phyloP scores from a whole-genome alignment of 371 early-diverging fungal genomes.

The Mucor piriformis region DNA sequence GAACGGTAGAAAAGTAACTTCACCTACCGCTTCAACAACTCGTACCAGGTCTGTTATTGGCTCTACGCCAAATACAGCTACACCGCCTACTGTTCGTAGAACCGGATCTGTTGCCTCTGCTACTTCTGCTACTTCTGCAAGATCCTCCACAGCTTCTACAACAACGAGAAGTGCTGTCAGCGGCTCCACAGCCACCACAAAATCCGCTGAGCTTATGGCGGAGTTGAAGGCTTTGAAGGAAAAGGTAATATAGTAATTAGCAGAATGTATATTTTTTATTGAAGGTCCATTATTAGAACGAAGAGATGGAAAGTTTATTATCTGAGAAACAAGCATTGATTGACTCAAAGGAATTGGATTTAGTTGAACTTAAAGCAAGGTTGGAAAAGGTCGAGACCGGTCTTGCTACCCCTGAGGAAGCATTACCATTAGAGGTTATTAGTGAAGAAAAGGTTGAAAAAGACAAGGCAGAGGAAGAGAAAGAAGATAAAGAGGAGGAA shows the following conservation, averaged over 20 bases:
- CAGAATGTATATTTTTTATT: too few species aligned
- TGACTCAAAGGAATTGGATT: slow-evolving; percentile 24
- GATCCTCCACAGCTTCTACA: slow-evolving; percentile 16
- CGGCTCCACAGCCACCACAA: slow-evolving; percentile 3
- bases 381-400: slow-evolving; percentile 25
- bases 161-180: slow-evolving; percentile 3
- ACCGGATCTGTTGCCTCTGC: slow-evolving; percentile 13
- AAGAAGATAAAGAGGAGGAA: background rate
- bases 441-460: slow-evolving; percentile 4
- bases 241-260: slow-evolving; percentile 26
- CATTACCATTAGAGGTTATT: background rate
- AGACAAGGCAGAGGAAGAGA: slow-evolving; percentile 1
- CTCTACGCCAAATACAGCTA: slow-evolving; percentile 4
- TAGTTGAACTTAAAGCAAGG: slow-evolving; percentile 17
- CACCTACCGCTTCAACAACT: slow-evolving; percentile 28
- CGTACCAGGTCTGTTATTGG: slow-evolving; percentile 9
- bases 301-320: slow-evolving; percentile 21
- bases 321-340: slow-evolving; percentile 25
- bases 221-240: slow-evolving; percentile 27
- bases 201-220: slow-evolving; percentile 27
- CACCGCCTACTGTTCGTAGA: slow-evolving; percentile 12
- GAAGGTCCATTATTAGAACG: slow-evolving; percentile 12
- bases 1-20: slow-evolving; percentile 11
- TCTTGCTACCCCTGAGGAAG: slow-evolving; percentile 27
- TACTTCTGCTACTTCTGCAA: slow-evolving; percentile 5